Conservation (phyloP, 2,329 filamentous ascomycete genomes). For the Aspergillus brunneoviolaceus region DNA sequence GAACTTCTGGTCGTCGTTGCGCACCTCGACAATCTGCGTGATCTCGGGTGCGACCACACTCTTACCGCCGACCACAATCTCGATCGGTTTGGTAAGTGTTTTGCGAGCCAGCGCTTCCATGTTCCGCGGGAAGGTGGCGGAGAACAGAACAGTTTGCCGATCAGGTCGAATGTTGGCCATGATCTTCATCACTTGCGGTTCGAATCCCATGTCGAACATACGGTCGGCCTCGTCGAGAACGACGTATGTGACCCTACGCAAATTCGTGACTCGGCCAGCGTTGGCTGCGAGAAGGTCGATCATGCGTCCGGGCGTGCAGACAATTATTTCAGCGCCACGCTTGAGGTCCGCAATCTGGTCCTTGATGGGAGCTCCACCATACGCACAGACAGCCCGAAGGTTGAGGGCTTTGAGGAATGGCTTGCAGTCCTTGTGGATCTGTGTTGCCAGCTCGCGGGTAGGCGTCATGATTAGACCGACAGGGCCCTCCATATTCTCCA, state of each 20-base stretch:
- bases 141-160: constrained; percentile 91
- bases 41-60: constrained; percentile 71
- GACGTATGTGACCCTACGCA: constrained; percentile 85
- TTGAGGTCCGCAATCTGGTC: constrained; percentile 97
- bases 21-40: constrained; percentile 86
- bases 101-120: constrained; percentile 91
- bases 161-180: constrained; percentile 88
- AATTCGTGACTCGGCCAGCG: constrained; percentile 87
- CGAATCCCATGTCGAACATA: constrained; percentile 99
- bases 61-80: constrained; percentile 87
- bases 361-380: constrained; percentile 92
- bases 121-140: constrained; percentile 90
- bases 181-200: constrained; percentile 97
- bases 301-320: constrained; percentile 91
- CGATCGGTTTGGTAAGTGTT: constrained; percentile 77
- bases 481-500: constrained; percentile 82
- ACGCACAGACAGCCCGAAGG: constrained; percentile 85
- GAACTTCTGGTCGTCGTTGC: constrained; percentile 80
- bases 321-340: constrained; percentile 89
- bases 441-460: constrained; percentile 87
- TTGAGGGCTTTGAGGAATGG: constrained; percentile 86
- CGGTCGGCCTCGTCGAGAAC: constrained; percentile 96
- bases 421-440: constrained; percentile 93
- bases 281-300: constrained; percentile 95
- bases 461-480: constrained; percentile 89